Percentiles rank a stretch among this genome's conserved stretches.
Conservation (phyloP, 148 eudicot genomes). For the Silene uniflora region DNA sequence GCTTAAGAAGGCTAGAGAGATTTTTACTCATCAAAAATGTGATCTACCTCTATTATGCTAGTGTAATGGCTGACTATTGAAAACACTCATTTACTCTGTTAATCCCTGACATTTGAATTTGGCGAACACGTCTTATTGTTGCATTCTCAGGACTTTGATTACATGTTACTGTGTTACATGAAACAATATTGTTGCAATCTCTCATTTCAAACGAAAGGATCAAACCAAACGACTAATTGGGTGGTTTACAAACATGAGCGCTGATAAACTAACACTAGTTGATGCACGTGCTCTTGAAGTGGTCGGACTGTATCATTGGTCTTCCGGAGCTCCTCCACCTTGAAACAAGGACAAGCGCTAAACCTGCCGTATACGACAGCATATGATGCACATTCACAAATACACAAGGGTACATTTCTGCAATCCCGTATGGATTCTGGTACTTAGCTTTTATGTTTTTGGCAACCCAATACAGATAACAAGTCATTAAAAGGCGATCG, state of each 20-base stretch:
- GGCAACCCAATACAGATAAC: no score
- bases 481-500: no score
- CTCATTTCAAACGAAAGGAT: neutral
- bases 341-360: slow-evolving; percentile 64
- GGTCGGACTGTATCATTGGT: slow-evolving; percentile 72
- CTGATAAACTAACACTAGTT: slow-evolving; percentile 27
- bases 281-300: slow-evolving; percentile 62
- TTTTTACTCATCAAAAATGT: neutral
- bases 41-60: no score
- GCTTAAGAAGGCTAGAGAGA: no score
- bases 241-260: slow-evolving; percentile 25
- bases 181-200: no score
- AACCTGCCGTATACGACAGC: slow-evolving; percentile 67
- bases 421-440: slow-evolving; percentile 60
- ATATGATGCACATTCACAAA: slow-evolving; percentile 92
- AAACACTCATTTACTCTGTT: no score
- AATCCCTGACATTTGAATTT: no score
- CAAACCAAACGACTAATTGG: slow-evolving; percentile 15
- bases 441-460: no score
- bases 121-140: no score
- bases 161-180: no score
- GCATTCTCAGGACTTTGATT: no score
- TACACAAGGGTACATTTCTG: slow-evolving; percentile 70
- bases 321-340: slow-evolving; percentile 68
- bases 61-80: no score